Evolutionary conservation across 192 early-diverging fungal species (phyloP), one percentile per base, ranked within the genome.

Genomic region (Phlyctochytrium arcticum): DNA sequence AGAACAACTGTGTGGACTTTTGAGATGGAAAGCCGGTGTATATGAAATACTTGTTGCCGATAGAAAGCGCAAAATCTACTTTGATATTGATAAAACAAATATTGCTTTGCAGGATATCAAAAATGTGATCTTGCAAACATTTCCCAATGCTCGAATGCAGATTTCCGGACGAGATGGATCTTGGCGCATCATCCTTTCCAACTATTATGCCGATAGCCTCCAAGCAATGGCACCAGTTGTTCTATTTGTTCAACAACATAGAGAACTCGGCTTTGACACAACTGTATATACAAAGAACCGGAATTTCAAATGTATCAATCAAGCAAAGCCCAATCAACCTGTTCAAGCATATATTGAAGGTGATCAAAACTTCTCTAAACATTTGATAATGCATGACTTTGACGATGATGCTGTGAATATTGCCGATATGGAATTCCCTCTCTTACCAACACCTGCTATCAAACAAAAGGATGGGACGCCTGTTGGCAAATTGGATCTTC

Each of bases 301-400:
- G 9, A 57, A 57, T 32, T 57, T 33, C 33, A 57, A 57, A 57
- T 57, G 54, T 34, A 57, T 57, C 31, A 9, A 21, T 6, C 54
- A 57, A 34, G 21, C 7, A 23, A 57, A 57, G 21, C 9, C 7
- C 10, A 21, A 21, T 10, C 7, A 57, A 57, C 54, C 54, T 32
- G 54, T 57, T 15, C 54, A 66, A 34, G 32, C 5, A 12, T 57
- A 57, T 57, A 12, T 57, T 6, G 9, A 26, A 34, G 54, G 54
- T 24, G 6, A 5, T 6, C 24, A n/a, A 10, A 32, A 10, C 9
- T n/a, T 57, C 34, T 24, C 39, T 42, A 42, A 42, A n/a, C 39
- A 42, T 42, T n/a, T 42, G 8, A n/a, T 42, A 10, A 8, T 42
- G n/a, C 39, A 42, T 42, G 39, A 42, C n/a, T 42, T 42, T 42